Conservation (phyloP, 441 rosid genomes). For the Pelargonium citronellum region DNA sequence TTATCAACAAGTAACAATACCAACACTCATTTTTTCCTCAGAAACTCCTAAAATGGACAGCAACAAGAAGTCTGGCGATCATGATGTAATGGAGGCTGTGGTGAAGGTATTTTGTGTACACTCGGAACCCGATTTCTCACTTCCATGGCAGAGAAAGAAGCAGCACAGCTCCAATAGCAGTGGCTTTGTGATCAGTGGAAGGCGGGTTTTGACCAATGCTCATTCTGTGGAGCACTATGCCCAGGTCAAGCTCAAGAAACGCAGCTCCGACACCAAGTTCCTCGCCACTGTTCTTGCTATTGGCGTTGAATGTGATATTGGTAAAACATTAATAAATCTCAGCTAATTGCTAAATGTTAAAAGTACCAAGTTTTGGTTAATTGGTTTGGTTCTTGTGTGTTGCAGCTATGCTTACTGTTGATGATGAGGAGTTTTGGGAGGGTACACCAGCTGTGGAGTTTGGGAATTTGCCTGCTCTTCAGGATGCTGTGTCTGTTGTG, state of each 20-base stretch:
- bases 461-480: constrained; percentile 91
- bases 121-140: constrained; percentile 78
- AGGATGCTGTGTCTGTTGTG: constrained; percentile 93
- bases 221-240: constrained; percentile 88
- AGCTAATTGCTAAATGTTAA: too few species aligned
- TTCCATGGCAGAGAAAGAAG: constrained; percentile 83
- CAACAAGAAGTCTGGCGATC: too few species aligned
- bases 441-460: constrained; percentile 80
- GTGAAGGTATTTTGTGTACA: constrained; percentile 93
- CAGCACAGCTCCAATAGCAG: constrained; percentile 85
- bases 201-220: constrained; percentile 74
- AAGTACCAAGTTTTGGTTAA: neutral
- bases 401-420: constrained; percentile 80
- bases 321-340: constrained; percentile 24
- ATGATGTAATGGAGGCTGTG: constrained; percentile 59
- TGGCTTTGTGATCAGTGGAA: constrained; percentile 66
- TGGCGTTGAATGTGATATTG: constrained; percentile 91
- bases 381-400: neutral
- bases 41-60: too few species aligned
- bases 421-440: constrained; percentile 85
- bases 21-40: too few species aligned
- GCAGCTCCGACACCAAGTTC: constrained; percentile 82
- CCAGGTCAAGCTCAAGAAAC: constrained; percentile 80
- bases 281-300: constrained; percentile 74
- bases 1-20: too few species aligned